Base-by-base conservation (phyloP, 768 basidiomycete species). In the Cystobasidium ongulense region DNA sequence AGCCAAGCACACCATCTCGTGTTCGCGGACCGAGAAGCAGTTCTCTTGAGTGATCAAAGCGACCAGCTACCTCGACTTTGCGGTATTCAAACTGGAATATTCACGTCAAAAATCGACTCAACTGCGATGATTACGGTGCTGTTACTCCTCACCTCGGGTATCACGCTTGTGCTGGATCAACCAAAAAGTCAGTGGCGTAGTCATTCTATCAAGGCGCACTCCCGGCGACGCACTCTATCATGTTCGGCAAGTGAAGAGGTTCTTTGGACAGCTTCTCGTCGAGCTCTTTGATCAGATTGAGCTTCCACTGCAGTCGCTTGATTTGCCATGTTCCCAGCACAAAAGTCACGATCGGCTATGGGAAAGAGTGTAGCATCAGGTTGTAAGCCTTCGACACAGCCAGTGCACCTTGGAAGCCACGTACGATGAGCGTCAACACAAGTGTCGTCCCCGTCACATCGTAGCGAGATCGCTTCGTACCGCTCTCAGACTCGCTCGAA, bases 321-420 rank as follows among this genome's bases (percentile, higher is more conserved):
- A 99, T 83, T 82, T 99, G 96, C 95, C 95, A 98, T 23, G 80
- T 87, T 86, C 96, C 95, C 75, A 99, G 83, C 18, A 85, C 89
- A 76, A 93, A 92, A 0, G 92, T 92, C 79, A 96, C 88, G 74
- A 97, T 83, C 0, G 96, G 96, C 77, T 74, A 27, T 52, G 33
- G 29, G 31, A 15, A 46, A 23, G 70, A 96, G 90, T n/a, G n/a
- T n/a, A n/a, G n/a, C n/a, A n/a, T n/a, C n/a, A n/a, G n/a, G n/a
- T n/a, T n/a, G n/a, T n/a, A n/a, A n/a, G n/a, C n/a, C n/a, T n/a
- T n/a, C n/a, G n/a, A n/a, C n/a, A n/a, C n/a, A n/a, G n/a, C n/a
- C n/a, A n/a, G n/a, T n/a, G n/a, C n/a, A n/a, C n/a, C 81, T 0
- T 78, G 10, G 21, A 71, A 17, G 11, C 29, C 29, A 72, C 71